phyloP scores from a whole-genome alignment of 2,329 filamentous ascomycete species.

The Ceratocystis cacaofunesta region DNA sequence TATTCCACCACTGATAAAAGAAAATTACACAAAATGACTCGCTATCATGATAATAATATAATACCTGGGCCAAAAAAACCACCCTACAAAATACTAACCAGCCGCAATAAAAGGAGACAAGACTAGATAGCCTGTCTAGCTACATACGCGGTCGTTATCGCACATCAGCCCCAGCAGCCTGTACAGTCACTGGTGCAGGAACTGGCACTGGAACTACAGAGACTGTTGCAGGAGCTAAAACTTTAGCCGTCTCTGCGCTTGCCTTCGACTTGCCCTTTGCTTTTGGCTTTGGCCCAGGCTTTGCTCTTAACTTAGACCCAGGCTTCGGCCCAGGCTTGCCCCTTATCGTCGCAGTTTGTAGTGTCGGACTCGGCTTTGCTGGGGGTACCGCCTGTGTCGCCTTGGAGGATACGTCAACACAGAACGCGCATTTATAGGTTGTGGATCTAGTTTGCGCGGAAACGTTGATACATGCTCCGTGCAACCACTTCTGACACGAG shows the following conservation, averaged over 20 bases:
- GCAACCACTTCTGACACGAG: conserved; percentile 50
- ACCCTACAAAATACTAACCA: conserved; percentile 2
- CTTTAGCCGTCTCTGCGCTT: neutral
- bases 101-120: neutral
- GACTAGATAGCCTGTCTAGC: neutral
- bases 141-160: conserved; percentile 16
- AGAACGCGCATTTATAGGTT: conserved; percentile 50
- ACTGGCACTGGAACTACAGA: neutral
- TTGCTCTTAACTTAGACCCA: neutral
- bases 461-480: conserved; percentile 48
- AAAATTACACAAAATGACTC: neutral
- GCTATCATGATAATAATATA: conserved; percentile 19
- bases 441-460: conserved; percentile 40
- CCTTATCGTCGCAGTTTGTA: neutral
- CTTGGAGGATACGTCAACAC: conserved; percentile 39
- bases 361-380: conserved; percentile 21
- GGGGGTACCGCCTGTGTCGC: conserved; percentile 33
- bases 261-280: no score
- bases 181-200: neutral
- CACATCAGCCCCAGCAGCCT: conserved; percentile 14
- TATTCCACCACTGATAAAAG: neutral
- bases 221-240: no score
- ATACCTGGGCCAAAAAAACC: no score
- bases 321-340: neutral
- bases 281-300: neutral